Conservation (phyloP, 768 basidiomycete species). For the Collybia sordida region DNA sequence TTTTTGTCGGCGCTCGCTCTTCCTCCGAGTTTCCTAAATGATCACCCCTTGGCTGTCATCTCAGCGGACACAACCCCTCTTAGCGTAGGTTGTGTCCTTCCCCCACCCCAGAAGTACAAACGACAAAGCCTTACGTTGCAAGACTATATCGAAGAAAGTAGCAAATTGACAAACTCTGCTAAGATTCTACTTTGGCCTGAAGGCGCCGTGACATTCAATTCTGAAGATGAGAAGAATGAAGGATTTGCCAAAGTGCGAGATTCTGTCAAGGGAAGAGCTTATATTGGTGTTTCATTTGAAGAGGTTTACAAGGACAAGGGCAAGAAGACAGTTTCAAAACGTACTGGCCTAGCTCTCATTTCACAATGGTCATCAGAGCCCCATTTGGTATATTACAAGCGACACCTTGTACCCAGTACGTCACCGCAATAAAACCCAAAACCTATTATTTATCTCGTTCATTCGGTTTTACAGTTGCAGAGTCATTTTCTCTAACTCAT, state of each 20-base stretch:
- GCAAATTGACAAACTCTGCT: constrained; percentile 40
- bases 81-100: constrained; percentile 67
- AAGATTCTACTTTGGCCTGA: constrained; percentile 80
- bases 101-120: constrained; percentile 41
- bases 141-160: constrained; percentile 63
- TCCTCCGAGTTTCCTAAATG: constrained; percentile 52
- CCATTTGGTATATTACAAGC: constrained; percentile 67
- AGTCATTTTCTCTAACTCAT: constrained; percentile 66
- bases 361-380: constrained; percentile 31
- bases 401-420: constrained; percentile 76
- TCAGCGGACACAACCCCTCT: constrained; percentile 51
- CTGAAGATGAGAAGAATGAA: constrained; percentile 42
- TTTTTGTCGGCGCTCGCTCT: constrained; percentile 46
- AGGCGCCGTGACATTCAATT: constrained; percentile 67
- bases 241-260: constrained; percentile 47
- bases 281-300: constrained; percentile 73
- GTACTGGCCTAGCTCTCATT: constrained; percentile 68
- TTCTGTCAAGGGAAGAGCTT: constrained; percentile 30
- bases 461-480: constrained; percentile 53
- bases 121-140: constrained; percentile 44
- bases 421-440: constrained; percentile 9
- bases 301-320: constrained; percentile 48
- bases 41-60: constrained; percentile 38
- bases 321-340: constrained; percentile 37
- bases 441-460: constrained; percentile 5